phyloP scores from a whole-genome alignment of 148 eudicot genomes.

The Rheum nobile region DNA sequence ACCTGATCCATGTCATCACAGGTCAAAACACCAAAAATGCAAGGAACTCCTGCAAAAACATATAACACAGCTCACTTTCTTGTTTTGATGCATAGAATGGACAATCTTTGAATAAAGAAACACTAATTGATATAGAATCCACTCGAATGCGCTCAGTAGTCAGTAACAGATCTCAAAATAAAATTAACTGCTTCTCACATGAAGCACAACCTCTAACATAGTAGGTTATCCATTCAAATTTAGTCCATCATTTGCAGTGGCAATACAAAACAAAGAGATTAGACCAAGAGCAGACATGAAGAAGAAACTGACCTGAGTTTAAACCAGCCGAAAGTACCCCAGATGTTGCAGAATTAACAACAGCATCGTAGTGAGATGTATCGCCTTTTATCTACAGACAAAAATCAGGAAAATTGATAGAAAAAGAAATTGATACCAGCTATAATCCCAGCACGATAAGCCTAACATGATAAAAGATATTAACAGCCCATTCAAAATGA shows the following conservation, averaged over 20 bases:
- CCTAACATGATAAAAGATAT: not conserved
- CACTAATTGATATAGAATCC: not conserved
- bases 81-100: not conserved
- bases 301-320: conserved; percentile 54
- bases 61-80: not conserved
- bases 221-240: not conserved
- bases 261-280: not conserved
- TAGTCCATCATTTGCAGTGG: not conserved
- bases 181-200: not conserved
- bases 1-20: conserved; percentile 98
- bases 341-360: conserved; percentile 88
- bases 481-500: not conserved
- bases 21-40: conserved; percentile 92
- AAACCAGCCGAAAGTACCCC: conserved; percentile 89
- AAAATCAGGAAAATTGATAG: not conserved
- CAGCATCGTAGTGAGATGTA: conserved; percentile 95
- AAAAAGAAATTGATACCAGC: not conserved
- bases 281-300: not conserved
- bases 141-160: not conserved
- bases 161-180: not conserved
- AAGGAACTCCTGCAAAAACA: conserved; percentile 71
- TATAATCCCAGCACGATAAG: not conserved
- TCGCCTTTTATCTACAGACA: conserved; percentile 73
- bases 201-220: not conserved
- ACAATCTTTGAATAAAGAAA: not conserved